Base-by-base conservation (phyloP, 164 flowering plant species). In the Vitis labrusca region DNA sequence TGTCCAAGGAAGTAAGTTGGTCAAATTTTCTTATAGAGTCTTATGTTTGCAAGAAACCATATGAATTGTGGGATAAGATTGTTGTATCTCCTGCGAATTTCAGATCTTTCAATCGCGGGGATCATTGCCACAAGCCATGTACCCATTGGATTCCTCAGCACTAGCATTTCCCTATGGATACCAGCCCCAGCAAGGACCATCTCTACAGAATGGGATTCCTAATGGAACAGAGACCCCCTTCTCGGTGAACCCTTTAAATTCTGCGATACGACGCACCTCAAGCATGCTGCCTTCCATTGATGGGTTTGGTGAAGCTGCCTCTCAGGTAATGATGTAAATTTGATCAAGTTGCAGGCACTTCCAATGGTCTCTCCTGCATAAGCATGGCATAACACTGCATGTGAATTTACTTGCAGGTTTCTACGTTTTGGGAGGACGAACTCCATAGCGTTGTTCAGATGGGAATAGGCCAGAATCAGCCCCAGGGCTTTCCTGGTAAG, bases 381-480 rank as follows among this genome's bases (percentile, higher is more conserved):
- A 47, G 10, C 37, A 49, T 37, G 50, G 58, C 69, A 50, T 49
- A 73, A 61, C 15, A 12, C 37, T 32, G 14, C 0, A 16, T 5
- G 16, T 66, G n/a, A 59, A 52, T 63, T 49, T 14, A 13, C 63
- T 64, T 79, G 3, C 86, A 92, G 97, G 73, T 78, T 50, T 70
- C 93, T 15, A 14, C 81, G 49, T 74, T 83, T 64, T 90, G 90
- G 90, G 97, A 85, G 69, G 92, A 90, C 65, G 98, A 94, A 60
- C 97, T 94, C 44, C 93, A 92, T 66, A 92, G 86, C 55, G 68
- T 92, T 59, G 94, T 94, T 68, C 93, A 90, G 66, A 94, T 90
- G 98, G 98, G 94, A 59, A 89, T 88, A 50, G 88, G 83, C 53
- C 93, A 85, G 63, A 86, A 85, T 66, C 87, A 83, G 71, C 76